A percentile compares a stretch with the other conserved stretches of the same genome.
Evolutionary conservation across 495 filamentous ascomycete species (phyloP).

Genomic region (Sphaerosporella brunnea): DNA sequence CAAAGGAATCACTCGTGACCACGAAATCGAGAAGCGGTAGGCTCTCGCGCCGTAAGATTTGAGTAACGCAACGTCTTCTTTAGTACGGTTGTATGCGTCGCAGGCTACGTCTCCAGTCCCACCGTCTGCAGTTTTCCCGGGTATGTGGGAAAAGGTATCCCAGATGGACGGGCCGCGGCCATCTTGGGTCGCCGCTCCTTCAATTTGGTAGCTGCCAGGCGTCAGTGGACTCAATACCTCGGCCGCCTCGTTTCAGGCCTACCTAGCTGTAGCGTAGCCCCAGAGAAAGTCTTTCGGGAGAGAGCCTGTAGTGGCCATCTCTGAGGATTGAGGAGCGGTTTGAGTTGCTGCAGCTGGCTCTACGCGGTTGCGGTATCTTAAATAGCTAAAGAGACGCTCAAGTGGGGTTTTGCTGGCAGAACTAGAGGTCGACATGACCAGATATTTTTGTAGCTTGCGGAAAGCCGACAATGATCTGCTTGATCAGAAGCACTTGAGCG

Average conservation of each 20-base stretch:
- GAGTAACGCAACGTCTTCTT: constrained; percentile 23
- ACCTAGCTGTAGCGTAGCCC: constrained; percentile 34
- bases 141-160: constrained; percentile 27
- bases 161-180: constrained; percentile 32
- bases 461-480: neutral
- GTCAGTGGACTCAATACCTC: too few species aligned
- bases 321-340: too few species aligned
- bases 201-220: constrained; percentile 30
- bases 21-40: constrained; percentile 28
- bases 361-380: neutral
- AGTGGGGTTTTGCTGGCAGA: constrained; percentile 5
- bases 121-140: constrained; percentile 25
- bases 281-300: constrained; percentile 34
- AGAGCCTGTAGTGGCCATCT: neutral
- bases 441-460: constrained; percentile 11
- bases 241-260: too few species aligned
- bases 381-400: neutral
- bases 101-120: constrained; percentile 25
- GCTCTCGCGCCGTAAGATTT: constrained; percentile 25
- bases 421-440: neutral
- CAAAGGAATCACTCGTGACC: constrained; percentile 28
- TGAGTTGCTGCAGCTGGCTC: too few species aligned
- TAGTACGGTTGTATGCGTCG: constrained; percentile 25
- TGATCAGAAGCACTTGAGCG: too few species aligned
- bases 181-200: constrained; percentile 32